These are phyloP conservation scores for Alternaria brassicicola DNA, from an alignment of 2,329 filamentous ascomycete genomes.

Conservation along the genomic window DNA sequence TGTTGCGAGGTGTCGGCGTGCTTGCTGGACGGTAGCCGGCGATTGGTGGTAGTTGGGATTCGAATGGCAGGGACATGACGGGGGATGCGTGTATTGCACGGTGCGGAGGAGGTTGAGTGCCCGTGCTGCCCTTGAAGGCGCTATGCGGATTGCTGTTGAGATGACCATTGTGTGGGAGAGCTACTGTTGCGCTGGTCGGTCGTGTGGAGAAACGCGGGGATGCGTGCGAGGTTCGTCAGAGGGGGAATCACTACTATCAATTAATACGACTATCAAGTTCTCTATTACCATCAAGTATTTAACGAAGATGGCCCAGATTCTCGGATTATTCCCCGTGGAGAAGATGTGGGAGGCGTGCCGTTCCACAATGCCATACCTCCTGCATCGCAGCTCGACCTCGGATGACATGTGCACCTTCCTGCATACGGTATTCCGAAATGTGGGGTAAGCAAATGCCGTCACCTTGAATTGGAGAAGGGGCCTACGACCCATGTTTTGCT, in stretches of 20 bases:
- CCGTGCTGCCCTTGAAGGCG: conserved; percentile 58
- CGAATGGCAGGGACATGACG: conserved; percentile 92
- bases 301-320: too few relatives aligned
- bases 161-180: conserved; percentile 21
- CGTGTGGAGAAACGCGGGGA: background rate
- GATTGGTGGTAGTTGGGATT: conserved; percentile 76
- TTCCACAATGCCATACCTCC: background rate
- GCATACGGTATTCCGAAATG: conserved; percentile 65
- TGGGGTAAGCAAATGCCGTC: conserved; percentile 10
- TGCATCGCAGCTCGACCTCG: conserved; percentile 13
- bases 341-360: background rate
- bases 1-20: conserved; percentile 71
- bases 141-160: conserved; percentile 37
- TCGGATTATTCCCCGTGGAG: too few relatives aligned
- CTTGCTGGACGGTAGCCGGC: conserved; percentile 55
- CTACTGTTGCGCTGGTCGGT: background rate
- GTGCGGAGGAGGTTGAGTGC: conserved; percentile 79
- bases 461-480: too few relatives aligned
- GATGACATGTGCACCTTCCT: background rate
- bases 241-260: too few relatives aligned
- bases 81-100: conserved; percentile 89
- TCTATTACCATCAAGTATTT: too few relatives aligned
- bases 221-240: too few relatives aligned
- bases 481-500: too few relatives aligned
- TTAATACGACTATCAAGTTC: too few relatives aligned